A percentile compares a stretch with the other conserved stretches of the same genome.
Conservation (phyloP, 768 basidiomycete genomes). For the Trametes coccinea region DNA sequence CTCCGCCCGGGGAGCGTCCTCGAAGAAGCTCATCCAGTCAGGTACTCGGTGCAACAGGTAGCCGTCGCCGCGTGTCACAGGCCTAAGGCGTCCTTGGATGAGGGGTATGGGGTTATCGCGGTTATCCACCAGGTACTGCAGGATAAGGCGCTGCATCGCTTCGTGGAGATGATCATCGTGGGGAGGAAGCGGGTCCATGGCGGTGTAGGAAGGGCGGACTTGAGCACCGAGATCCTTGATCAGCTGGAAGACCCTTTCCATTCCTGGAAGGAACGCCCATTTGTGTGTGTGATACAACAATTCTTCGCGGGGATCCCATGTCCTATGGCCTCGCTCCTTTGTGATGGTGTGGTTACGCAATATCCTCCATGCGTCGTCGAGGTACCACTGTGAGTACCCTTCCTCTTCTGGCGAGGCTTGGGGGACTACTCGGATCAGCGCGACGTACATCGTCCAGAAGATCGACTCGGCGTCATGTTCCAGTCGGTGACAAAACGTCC, state of each 20-base stretch:
- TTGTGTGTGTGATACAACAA: too few relatives aligned
- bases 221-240: not conserved
- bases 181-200: not conserved
- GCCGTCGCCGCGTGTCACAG: too few relatives aligned
- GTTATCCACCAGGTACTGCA: constrained; percentile 10
- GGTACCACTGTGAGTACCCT: not conserved
- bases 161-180: constrained; percentile 9
- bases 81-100: not conserved
- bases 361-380: not conserved
- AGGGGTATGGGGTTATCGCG: not conserved
- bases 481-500: not conserved
- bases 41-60: too few relatives aligned
- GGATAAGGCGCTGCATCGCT: constrained; percentile 6
- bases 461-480: constrained; percentile 3
- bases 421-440: not conserved
- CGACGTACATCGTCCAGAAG: not conserved
- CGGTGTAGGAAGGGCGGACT: not conserved
- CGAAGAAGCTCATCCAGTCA: too few relatives aligned
- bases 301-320: not conserved
- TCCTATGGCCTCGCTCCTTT: not conserved
- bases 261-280: not conserved
- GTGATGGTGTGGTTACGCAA: not conserved
- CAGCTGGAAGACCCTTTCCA: not conserved
- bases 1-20: too few relatives aligned
- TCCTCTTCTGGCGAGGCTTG: not conserved